Evolutionary conservation across 371 early-diverging fungal species (phyloP).

Genomic region (Globomyces sp.): DNA sequence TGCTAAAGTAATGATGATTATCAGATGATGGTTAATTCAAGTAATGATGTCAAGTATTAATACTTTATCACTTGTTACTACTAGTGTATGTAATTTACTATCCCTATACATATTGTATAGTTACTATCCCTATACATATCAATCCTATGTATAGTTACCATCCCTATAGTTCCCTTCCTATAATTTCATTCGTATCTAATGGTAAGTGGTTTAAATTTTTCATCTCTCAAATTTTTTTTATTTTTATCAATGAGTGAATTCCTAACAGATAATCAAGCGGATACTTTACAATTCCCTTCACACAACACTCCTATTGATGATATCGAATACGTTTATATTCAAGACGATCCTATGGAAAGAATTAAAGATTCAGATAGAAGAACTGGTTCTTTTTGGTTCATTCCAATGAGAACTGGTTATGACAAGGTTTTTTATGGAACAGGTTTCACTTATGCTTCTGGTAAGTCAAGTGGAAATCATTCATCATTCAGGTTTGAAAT

Average conservation of each 20-base stretch:
- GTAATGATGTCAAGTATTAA: no score
- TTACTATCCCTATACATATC: no score
- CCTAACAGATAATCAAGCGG: not conserved
- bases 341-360: constrained; percentile 19
- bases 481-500: no score
- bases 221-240: no score
- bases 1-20: not conserved
- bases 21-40: not conserved
- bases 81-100: no score
- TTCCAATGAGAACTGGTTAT: constrained; percentile 50
- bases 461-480: constrained; percentile 20
- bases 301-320: constrained; percentile 12
- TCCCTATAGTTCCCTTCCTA: no score
- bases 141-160: no score
- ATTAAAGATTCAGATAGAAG: constrained; percentile 17
- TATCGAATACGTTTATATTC: constrained; percentile 22
- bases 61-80: no score
- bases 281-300: no score
- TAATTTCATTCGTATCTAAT: no score
- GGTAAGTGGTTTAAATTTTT: no score
- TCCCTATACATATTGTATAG: no score
- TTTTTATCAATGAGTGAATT: not conserved
- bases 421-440: constrained; percentile 51
- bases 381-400: constrained; percentile 46
- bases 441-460: constrained; percentile 46